Base-by-base conservation (phyloP, 345 rosid genomes). In the Euphorbia tirucalli region DNA sequence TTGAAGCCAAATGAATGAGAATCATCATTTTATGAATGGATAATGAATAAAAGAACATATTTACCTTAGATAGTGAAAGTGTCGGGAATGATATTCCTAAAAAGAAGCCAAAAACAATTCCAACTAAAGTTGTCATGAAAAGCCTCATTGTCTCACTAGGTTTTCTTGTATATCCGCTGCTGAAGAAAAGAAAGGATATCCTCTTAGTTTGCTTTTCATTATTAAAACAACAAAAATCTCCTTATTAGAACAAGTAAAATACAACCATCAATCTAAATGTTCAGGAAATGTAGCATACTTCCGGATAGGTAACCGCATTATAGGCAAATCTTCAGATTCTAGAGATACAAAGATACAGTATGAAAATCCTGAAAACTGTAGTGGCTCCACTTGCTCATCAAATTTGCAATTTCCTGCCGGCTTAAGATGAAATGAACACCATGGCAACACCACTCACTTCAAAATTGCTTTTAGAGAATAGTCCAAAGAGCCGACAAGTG, bases 71-170 rank as follows among this genome's bases (percentile, higher is more conserved):
- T 74, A 90, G 71, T 54, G 99, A 85, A 52, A 92, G 73, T 14
- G 93, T 86, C 22, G 97, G 97, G 67, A 88, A 82, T 31, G 89
- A 89, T 73, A 89, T 79, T 70, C 97, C 99, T 70, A 95, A 72
- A 73, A 92, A 87, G 79, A 92, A 89, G 77, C 99, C 99, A 67
- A 89, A 83, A 28, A 87, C 71, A 74, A 89, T 75, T 62, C 97
- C 97, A 11, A 84, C 69, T 69, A 95, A 78, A 43, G 93, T 81
- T 50, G 89, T 83, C 72, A 89, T 31, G 39, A 92, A 82, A 82
- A 92, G 90, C 86, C 81, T 87, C 98, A 87, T 90, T 65, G 73
- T 86, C 69, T 88, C 93, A 5, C 79, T 79, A 0, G 96, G 89
- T 83, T 85, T 87, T 79, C 93, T 86, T 75, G 85, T 72, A 56